Evolutionary conservation across 176 grass and related monocot genomes (phyloP), one percentile per base, ranked within the genome.

Genomic region (Bolboschoenus planiculmis): DNA sequence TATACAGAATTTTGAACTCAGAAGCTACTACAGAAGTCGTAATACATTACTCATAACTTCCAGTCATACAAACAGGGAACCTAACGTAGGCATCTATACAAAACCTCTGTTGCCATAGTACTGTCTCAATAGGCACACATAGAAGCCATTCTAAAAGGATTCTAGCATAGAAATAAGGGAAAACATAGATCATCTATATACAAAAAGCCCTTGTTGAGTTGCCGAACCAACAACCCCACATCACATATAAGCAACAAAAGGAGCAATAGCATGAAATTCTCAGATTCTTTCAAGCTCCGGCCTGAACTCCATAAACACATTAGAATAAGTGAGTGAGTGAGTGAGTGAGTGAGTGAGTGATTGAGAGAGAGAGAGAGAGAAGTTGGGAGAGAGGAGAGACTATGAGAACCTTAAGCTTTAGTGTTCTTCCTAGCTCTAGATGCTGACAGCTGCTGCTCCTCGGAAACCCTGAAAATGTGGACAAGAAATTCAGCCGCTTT

Each of bases 401-500:
- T 29, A 7, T 11, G 48, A 58, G 48, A 57, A 61, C 78, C 1
- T 56, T 39, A 43, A 80, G 72, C 7, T 77, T 77, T 53, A 33
- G 46, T 24, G 8, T 53, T 77, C 27, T 53, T 77, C 27, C 43
- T 75, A 42, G 74, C 71, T 56, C 39, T 75, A 10, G 84, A 88
- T 93, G 81, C 84, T 75, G 37, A 84, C 80, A 14, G 81, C 78
- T 26, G 86, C 84, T 63, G 78, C 60, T 47, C 81, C 24, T 88
- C 86, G 48, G 82, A 86, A 40, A 90, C 89, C 59, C 84, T 89
- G 86, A 92, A 91, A 23, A 97, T 37, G 74, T 97, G 87, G 78
- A 97, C 88, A 34, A 73, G 84, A 84, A 97, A 93, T 85, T 91
- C 89, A 65, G 83, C 42, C 0, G 89, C 78, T 71, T 20, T 85